A percentile compares a stretch with the other conserved stretches of the same genome.
These are phyloP conservation scores for Backusella parvicylindrica DNA, from an alignment of 192 early-diverging fungal genomes.

Conservation along the genomic window DNA sequence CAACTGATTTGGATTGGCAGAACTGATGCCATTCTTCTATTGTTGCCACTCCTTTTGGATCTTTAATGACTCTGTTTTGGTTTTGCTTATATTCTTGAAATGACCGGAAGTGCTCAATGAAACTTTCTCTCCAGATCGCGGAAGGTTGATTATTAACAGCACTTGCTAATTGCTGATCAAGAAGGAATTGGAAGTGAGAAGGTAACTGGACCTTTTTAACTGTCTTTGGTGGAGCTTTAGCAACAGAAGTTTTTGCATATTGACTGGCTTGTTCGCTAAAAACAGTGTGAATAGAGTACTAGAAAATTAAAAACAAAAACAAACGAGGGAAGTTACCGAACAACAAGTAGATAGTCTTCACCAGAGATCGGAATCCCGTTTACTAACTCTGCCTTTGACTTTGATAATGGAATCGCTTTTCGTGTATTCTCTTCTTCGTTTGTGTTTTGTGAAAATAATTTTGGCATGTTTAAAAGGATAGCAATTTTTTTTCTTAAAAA, in stretches of 20 bases:
- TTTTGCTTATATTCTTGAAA: neutral
- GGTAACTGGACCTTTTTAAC: neutral
- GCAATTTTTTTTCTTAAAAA: neutral
- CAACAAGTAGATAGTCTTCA: constrained; percentile 31
- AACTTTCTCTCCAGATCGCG: neutral
- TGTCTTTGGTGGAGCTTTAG: neutral
- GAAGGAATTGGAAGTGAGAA: neutral
- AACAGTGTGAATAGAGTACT: neutral
- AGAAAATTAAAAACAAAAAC: neutral
- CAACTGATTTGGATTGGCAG: neutral
- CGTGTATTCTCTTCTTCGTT: neutral
- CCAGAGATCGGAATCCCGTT: constrained; percentile 23
- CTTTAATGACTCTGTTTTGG: neutral
- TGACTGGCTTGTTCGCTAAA: constrained; percentile 1
- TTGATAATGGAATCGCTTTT: constrained; percentile 8
- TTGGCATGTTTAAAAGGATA: neutral
- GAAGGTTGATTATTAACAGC: neutral
- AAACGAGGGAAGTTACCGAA: constrained; percentile 14
- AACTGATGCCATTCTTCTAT: neutral
- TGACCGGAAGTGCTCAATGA: neutral
- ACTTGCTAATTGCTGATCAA: neutral
- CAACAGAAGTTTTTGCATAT: constrained; percentile 5
- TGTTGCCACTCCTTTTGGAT: neutral
- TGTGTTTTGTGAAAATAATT: constrained; percentile 1
- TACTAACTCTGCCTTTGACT: neutral